These are phyloP conservation scores for Beauveria bassiana DNA, from an alignment of 2,329 filamentous ascomycete genomes.

Conservation along the genomic window DNA sequence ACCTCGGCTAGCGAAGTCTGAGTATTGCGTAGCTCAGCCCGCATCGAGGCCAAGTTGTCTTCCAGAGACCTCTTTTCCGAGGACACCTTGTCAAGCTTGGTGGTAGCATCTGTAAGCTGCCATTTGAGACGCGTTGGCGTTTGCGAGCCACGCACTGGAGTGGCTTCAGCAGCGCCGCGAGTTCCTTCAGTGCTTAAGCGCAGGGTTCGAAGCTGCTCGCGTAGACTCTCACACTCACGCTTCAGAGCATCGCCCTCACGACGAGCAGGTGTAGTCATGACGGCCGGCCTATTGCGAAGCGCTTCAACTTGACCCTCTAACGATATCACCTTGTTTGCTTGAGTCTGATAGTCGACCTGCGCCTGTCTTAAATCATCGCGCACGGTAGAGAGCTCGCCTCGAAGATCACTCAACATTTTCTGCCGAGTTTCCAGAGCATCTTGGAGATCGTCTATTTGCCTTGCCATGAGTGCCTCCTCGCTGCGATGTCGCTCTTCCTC, in stretches of 20 bases:
- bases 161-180: conserved; percentile 19
- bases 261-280: conserved; percentile 4
- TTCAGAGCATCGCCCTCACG: conserved; percentile 21
- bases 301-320: conserved; percentile 67
- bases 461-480: conserved; percentile 61
- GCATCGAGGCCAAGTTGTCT: conserved; percentile 52
- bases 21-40: conserved; percentile 52
- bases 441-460: conserved; percentile 69
- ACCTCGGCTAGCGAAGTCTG: conserved; percentile 48
- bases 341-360: conserved; percentile 52
- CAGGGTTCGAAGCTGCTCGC: conserved; percentile 32
- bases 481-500: conserved; percentile 64
- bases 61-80: conserved; percentile 57
- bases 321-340: conserved; percentile 57
- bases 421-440: conserved; percentile 62
- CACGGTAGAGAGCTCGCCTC: conserved; percentile 56
- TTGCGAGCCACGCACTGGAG: conserved; percentile 27
- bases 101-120: conserved; percentile 50
- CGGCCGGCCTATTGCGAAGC: background rate
- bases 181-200: conserved; percentile 19
- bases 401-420: conserved; percentile 55
- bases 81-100: conserved; percentile 46
- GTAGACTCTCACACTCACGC: conserved; percentile 22
- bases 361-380: conserved; percentile 64
- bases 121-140: conserved; percentile 45